A percentile compares a stretch with the other conserved stretches of the same genome.
These are phyloP conservation scores for Apophysomyces elegans DNA, from an alignment of 371 early-diverging fungal species.

Conservation along the genomic window DNA sequence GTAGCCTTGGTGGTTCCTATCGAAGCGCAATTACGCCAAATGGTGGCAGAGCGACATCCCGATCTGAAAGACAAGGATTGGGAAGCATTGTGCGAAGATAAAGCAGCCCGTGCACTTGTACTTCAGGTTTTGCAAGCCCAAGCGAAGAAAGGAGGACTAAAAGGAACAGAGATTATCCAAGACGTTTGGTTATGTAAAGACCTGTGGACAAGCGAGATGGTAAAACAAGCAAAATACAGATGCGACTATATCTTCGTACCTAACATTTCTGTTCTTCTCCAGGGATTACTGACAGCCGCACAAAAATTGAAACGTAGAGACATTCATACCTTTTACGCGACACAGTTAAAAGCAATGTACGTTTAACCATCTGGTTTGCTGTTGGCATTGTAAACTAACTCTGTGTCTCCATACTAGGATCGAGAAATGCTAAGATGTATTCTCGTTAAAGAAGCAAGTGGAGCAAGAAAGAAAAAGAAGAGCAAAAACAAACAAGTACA, in stretches of 20 bases:
- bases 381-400: too few relatives aligned
- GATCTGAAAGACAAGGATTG: conserved; percentile 19
- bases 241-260: not conserved
- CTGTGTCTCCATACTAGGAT: too few relatives aligned
- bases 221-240: conserved; percentile 17
- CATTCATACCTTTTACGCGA: conserved; percentile 61
- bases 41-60: not conserved
- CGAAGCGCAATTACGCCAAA: conserved; percentile 33
- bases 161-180: conserved; percentile 74
- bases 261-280: not conserved
- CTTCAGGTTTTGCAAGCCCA: conserved; percentile 32
- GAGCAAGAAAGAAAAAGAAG: too few relatives aligned
- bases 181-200: conserved; percentile 73
- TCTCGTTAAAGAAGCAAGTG: too few relatives aligned
- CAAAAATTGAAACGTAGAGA: conserved; percentile 89
- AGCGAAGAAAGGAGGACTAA: conserved; percentile 55
- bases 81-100: conserved; percentile 33
- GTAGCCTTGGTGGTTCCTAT: conserved; percentile 79
- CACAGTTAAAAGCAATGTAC: conserved; percentile 66
- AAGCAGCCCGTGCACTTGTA: conserved; percentile 22
- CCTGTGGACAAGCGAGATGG: conserved; percentile 90
- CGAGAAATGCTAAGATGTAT: too few relatives aligned
- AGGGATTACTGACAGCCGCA: conserved; percentile 84
- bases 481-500: too few relatives aligned
- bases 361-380: conserved; percentile 1